Evolutionary conservation across 2,329 filamentous ascomycete genomes (phyloP).

Genomic region (Exserohilum rostratum): DNA sequence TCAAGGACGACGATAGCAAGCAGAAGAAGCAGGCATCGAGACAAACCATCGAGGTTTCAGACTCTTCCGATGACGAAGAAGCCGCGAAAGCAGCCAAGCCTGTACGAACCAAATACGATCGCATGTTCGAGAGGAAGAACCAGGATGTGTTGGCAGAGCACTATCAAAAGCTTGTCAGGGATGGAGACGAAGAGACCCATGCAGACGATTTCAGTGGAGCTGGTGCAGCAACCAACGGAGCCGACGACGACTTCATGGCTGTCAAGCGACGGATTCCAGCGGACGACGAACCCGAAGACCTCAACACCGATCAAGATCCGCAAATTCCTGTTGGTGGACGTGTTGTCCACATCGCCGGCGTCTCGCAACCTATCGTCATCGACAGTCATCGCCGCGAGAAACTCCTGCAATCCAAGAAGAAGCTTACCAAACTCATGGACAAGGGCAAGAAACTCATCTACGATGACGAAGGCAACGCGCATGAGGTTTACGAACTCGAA

Average conservation of each 20-base stretch:
- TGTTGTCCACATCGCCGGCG: slow-evolving; percentile 69
- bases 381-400: slow-evolving; percentile 97
- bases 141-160: slow-evolving; percentile 95
- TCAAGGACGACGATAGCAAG: slow-evolving; percentile 88
- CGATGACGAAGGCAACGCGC: slow-evolving; percentile 87
- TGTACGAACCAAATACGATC: slow-evolving; percentile 93
- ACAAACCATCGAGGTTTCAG: slow-evolving; percentile 61
- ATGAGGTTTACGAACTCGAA: slow-evolving; percentile 86
- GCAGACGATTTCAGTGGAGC: slow-evolving; percentile 43
- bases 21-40: slow-evolving; percentile 84
- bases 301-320: slow-evolving; percentile 53
- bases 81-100: slow-evolving; percentile 62
- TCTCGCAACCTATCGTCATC: slow-evolving; percentile 74
- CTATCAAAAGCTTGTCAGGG: slow-evolving; percentile 82
- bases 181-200: slow-evolving; percentile 51
- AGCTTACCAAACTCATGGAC: slow-evolving; percentile 87
- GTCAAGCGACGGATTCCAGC: slow-evolving; percentile 87
- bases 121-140: slow-evolving; percentile 97
- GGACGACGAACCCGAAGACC: slow-evolving; percentile 60
- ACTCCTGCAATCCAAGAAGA: slow-evolving; percentile 92
- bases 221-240: slow-evolving; percentile 54
- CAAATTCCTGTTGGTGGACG: slow-evolving; percentile 55
- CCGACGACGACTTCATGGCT: slow-evolving; percentile 81
- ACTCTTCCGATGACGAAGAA: slow-evolving; percentile 65
- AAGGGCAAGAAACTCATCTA: slow-evolving; percentile 85